A percentile compares a stretch with the other conserved stretches of the same genome.
Evolutionary conservation across 345 rosid genomes (phyloP).

Genomic region (Erodium maritimum): DNA sequence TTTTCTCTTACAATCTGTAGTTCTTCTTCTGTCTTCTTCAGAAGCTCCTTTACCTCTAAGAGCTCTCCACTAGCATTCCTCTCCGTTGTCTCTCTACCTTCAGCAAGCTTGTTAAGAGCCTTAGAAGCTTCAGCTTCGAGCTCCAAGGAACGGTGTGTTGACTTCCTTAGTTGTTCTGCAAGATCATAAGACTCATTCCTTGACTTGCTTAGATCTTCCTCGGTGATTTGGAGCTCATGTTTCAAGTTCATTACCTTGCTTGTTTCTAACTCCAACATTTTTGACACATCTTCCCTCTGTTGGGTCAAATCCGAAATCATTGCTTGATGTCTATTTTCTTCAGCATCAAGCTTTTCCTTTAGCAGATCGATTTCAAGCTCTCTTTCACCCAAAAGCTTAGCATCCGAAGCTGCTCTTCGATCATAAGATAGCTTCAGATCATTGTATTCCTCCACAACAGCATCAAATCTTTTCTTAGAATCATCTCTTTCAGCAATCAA

Average conservation of each 20-base stretch:
- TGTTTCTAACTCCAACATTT: constrained; percentile 39
- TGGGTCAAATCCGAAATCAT: constrained; percentile 32
- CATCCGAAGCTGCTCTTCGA: constrained; percentile 37
- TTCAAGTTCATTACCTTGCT: constrained; percentile 30
- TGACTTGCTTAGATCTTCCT: constrained; percentile 38
- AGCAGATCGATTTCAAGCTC: constrained; percentile 41
- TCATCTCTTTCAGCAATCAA: constrained; percentile 42
- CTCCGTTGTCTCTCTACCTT: constrained; percentile 29
- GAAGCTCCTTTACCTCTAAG: constrained; percentile 31
- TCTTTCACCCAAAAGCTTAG: constrained; percentile 35
- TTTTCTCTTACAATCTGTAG: constrained; percentile 30
- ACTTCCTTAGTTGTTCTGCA: constrained; percentile 38
- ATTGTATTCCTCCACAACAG: constrained; percentile 30
- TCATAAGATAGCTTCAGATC: constrained; percentile 52
- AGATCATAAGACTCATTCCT: constrained; percentile 46
- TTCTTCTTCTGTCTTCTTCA: constrained; percentile 41
- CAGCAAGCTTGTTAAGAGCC: constrained; percentile 35
- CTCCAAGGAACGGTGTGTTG: constrained; percentile 28
- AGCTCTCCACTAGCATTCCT: constrained; percentile 47
- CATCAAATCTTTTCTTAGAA: constrained; percentile 30
- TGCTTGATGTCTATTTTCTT: constrained; percentile 25
- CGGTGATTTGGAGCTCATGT: constrained; percentile 39
- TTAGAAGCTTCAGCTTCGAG: constrained; percentile 55
- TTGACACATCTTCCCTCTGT: constrained; percentile 48
- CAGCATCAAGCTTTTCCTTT: constrained; percentile 37